A percentile compares a stretch with the other conserved stretches of the same genome.
Conservation (phyloP, 2,329 filamentous ascomycete species). For the Chaetomiaceae sp. region DNA sequence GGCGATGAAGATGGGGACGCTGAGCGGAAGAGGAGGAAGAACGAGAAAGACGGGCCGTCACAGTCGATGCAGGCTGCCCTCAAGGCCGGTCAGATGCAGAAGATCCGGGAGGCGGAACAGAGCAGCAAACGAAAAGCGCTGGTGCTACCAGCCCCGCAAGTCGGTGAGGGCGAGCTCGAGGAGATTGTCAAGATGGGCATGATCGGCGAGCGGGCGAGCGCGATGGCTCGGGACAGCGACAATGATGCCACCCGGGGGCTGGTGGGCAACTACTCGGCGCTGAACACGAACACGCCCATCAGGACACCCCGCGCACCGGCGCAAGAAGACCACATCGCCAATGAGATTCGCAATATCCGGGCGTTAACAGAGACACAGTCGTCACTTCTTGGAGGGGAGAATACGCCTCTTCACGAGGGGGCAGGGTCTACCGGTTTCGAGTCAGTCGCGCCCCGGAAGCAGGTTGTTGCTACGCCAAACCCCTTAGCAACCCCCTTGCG, state of each 20-base stretch:
- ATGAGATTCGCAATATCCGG: constrained; percentile 91
- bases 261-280: constrained; percentile 77
- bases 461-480: constrained; percentile 86
- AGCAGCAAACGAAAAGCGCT: constrained; percentile 85
- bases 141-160: constrained; percentile 83
- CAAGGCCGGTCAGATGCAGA: constrained; percentile 91
- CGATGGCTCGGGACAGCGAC: constrained; percentile 70
- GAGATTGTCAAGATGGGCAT: constrained; percentile 99
- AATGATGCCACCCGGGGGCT: constrained; percentile 81
- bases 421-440: constrained; percentile 82
- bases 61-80: constrained; percentile 80
- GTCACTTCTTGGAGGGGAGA: constrained; percentile 87
- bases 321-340: constrained; percentile 92
- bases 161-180: constrained; percentile 87
- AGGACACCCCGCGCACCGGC: constrained; percentile 86
- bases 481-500: constrained; percentile 88
- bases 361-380: constrained; percentile 92
- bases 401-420: constrained; percentile 81
- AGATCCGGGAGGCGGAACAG: constrained; percentile 91
- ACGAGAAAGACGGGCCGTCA: constrained; percentile 75
- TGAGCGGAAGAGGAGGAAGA: constrained; percentile 79
- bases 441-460: constrained; percentile 73
- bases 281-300: constrained; percentile 80
- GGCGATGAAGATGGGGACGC: constrained; percentile 81
- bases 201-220: constrained; percentile 79